Conservation (phyloP, 371 early-diverging fungal species). For the Umbelopsis sp. region DNA sequence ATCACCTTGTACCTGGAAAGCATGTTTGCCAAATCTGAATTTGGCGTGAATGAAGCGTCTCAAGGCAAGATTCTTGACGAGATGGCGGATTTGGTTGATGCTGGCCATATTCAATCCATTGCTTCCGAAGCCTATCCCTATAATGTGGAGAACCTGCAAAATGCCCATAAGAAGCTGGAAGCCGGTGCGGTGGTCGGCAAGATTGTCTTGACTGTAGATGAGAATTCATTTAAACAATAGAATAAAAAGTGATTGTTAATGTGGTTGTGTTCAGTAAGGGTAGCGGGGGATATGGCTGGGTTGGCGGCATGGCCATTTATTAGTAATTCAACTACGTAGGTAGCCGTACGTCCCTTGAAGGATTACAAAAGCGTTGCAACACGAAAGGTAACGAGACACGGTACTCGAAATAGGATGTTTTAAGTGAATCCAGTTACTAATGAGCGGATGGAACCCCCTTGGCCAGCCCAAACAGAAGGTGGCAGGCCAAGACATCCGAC, state of each 20-base stretch:
- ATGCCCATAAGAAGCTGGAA: constrained; percentile 1
- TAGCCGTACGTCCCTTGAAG: too few relatives aligned
- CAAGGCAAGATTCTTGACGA: constrained; percentile 4
- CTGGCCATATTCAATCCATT: neutral
- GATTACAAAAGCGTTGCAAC: too few relatives aligned
- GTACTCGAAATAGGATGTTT: too few relatives aligned
- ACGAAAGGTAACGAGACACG: too few relatives aligned
- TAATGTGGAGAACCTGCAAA: neutral
- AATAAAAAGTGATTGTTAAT: neutral
- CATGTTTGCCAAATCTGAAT: constrained; percentile 11
- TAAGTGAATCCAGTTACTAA: too few relatives aligned
- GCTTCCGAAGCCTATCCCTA: neutral
- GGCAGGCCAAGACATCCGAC: too few relatives aligned
- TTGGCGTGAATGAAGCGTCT: neutral
- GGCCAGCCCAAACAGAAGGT: too few relatives aligned
- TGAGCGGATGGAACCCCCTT: too few relatives aligned
- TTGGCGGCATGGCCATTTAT: too few relatives aligned
- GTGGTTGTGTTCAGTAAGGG: neutral
- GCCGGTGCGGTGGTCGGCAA: constrained; percentile 1
- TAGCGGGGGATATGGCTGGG: too few relatives aligned
- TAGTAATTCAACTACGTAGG: too few relatives aligned
- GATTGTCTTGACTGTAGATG: neutral
- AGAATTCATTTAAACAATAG: neutral
- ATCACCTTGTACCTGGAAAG: neutral
- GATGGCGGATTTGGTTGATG: neutral